Evolutionary conservation across 2,329 filamentous ascomycete genomes (phyloP).

Genomic region (Neonectria sp.): DNA sequence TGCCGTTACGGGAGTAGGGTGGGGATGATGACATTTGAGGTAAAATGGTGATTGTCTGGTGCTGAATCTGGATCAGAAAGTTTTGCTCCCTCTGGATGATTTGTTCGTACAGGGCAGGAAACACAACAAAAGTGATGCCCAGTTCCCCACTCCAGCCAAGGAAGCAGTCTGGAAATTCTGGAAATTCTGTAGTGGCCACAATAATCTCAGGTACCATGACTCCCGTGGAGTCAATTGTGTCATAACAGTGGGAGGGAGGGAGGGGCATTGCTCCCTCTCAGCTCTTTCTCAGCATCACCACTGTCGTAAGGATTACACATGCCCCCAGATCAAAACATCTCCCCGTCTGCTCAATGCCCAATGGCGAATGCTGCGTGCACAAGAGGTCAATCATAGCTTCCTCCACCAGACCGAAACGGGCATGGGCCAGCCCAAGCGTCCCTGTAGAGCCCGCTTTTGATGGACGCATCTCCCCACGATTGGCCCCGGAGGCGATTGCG

Average conservation of each 20-base stretch:
- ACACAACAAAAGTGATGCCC: not conserved
- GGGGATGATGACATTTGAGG: slow-evolving; percentile 29
- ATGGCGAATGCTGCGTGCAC: not conserved
- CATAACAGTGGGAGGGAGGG: not conserved
- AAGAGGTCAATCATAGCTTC: not conserved
- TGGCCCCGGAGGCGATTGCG: slow-evolving; percentile 40
- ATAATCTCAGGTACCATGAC: not conserved
- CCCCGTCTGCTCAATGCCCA: not conserved
- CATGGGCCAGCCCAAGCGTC: slow-evolving; percentile 20
- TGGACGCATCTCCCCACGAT: slow-evolving; percentile 23
- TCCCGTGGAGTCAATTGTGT: not conserved
- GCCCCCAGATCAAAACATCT: not conserved
- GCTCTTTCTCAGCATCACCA: not conserved
- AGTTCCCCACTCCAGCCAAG: not conserved
- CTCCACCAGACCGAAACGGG: slow-evolving; percentile 29
- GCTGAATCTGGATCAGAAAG: not conserved
- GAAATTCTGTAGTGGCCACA: not conserved
- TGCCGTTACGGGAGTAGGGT: slow-evolving; percentile 8
- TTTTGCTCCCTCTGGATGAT: not conserved
- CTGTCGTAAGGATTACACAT: not conserved
- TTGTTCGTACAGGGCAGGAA: too few relatives aligned
- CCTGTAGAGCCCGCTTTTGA: slow-evolving; percentile 29
- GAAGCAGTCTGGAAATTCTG: not conserved
- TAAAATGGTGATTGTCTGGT: slow-evolving; percentile 20
- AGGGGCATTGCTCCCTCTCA: not conserved